phyloP scores from a whole-genome alignment of 345 rosid species.

The Capsella bursapastoris region DNA sequence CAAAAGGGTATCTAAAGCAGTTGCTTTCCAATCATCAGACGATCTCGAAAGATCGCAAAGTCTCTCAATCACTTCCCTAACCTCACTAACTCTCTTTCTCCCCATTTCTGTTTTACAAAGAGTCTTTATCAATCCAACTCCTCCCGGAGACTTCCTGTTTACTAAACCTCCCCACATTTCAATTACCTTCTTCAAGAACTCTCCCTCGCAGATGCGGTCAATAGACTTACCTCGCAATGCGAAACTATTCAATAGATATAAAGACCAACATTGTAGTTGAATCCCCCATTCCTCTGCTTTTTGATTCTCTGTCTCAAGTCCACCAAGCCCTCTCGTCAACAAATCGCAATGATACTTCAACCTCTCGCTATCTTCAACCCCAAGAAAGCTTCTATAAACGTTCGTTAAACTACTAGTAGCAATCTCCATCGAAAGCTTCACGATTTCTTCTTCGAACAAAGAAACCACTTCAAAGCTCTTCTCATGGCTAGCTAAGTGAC shows the following conservation, averaged over 20 bases:
- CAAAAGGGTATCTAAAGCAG: slow-evolving; percentile 68
- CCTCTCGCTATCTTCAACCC: slow-evolving; percentile 53
- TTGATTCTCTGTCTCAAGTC: slow-evolving; percentile 55
- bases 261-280: slow-evolving; percentile 79
- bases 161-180: slow-evolving; percentile 73
- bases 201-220: slow-evolving; percentile 50
- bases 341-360: slow-evolving; percentile 70
- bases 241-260: slow-evolving; percentile 69
- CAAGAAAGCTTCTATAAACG: slow-evolving; percentile 58
- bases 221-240: slow-evolving; percentile 58
- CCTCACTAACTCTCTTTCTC: slow-evolving; percentile 53
- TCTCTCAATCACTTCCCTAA: slow-evolving; percentile 49
- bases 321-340: slow-evolving; percentile 79
- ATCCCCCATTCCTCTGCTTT: slow-evolving; percentile 88
- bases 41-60: slow-evolving; percentile 72
- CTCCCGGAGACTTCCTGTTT: slow-evolving; percentile 65
- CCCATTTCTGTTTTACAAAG: slow-evolving; percentile 63
- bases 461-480: slow-evolving; percentile 59
- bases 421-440: slow-evolving; percentile 56
- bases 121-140: slow-evolving; percentile 65
- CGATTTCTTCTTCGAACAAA: slow-evolving; percentile 56
- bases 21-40: slow-evolving; percentile 67
- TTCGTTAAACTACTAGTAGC: slow-evolving; percentile 53
- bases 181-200: slow-evolving; percentile 53
- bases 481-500: slow-evolving; percentile 70